These are phyloP conservation scores for Fusarium decemcellulare DNA, from an alignment of 2,329 filamentous ascomycete genomes.

Conservation along the genomic window DNA sequence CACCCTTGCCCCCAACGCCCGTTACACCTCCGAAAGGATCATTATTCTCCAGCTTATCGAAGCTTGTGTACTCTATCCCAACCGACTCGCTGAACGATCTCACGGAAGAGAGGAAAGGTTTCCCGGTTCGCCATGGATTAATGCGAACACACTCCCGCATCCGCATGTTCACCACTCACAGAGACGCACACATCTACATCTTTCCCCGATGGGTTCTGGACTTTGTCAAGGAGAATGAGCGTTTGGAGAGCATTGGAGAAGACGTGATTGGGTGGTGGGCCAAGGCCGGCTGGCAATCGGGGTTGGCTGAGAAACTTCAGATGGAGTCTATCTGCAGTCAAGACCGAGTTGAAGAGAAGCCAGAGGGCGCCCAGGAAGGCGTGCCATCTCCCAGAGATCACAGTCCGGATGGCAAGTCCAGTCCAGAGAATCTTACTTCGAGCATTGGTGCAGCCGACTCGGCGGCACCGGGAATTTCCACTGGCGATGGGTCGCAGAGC, in stretches of 20 bases:
- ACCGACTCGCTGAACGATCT: slow-evolving; percentile 91
- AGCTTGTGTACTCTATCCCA: slow-evolving; percentile 87
- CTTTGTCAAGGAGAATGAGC: slow-evolving; percentile 83
- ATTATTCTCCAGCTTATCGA: slow-evolving; percentile 78
- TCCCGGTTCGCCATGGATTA: slow-evolving; percentile 83
- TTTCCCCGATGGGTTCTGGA: slow-evolving; percentile 94
- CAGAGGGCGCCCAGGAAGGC: slow-evolving; percentile 50
- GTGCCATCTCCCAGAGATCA: slow-evolving; percentile 44
- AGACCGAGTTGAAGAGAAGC: slow-evolving; percentile 56
- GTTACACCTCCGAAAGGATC: slow-evolving; percentile 65
- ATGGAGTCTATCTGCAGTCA: slow-evolving; percentile 72
- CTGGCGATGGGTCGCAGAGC: slow-evolving; percentile 12
- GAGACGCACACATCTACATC: slow-evolving; percentile 95
- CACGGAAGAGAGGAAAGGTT: slow-evolving; percentile 79
- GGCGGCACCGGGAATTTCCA: slow-evolving; percentile 13
- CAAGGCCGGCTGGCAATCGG: slow-evolving; percentile 91
- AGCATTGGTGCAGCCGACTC: background rate
- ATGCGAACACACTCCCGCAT: slow-evolving; percentile 81
- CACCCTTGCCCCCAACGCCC: slow-evolving; percentile 73
- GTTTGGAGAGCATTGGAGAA: slow-evolving; percentile 89
- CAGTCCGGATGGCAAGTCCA: slow-evolving; percentile 36
- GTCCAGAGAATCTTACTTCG: slow-evolving; percentile 6
- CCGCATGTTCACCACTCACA: slow-evolving; percentile 85
- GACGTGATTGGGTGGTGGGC: slow-evolving; percentile 97
- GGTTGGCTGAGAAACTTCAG: slow-evolving; percentile 83